phyloP scores from a whole-genome alignment of 768 basidiomycete species.

The Coprinellus micaceus region DNA sequence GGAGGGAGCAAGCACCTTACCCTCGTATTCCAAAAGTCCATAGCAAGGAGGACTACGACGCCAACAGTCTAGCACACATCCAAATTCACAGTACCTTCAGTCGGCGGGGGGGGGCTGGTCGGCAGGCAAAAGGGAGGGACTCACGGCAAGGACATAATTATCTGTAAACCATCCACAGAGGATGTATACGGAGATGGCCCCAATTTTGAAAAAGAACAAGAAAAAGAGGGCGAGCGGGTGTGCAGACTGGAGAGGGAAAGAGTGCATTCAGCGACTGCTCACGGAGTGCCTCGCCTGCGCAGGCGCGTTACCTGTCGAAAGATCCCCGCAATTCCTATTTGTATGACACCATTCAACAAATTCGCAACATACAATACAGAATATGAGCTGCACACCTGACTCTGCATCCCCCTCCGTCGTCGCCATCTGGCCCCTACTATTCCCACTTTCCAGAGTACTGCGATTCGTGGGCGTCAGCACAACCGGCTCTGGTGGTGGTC shows the following conservation, averaged over 20 bases:
- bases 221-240: constrained; percentile 84
- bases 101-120: background rate
- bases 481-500: constrained; percentile 35
- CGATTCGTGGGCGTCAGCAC: constrained; percentile 56
- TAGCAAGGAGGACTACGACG: constrained; percentile 89
- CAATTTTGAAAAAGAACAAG: constrained; percentile 82
- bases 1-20: constrained; percentile 49
- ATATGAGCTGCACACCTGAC: constrained; percentile 48
- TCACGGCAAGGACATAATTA: constrained; percentile 90
- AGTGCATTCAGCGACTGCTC: constrained; percentile 12
- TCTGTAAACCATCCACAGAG: constrained; percentile 87
- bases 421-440: constrained; percentile 39
- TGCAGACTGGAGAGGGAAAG: constrained; percentile 51
- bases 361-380: background rate
- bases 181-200: constrained; percentile 89
- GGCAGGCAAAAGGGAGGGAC: constrained; percentile 21
- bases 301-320: constrained; percentile 61
- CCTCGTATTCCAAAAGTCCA: constrained; percentile 96
- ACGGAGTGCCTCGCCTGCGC: background rate
- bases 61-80: constrained; percentile 57
- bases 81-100: background rate
- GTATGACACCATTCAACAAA: constrained; percentile 6
- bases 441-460: constrained; percentile 20
- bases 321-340: constrained; percentile 65
- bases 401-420: constrained; percentile 67